Evolutionary conservation across 176 grass and related monocot genomes (phyloP).

Genomic region (Stipa capillata): DNA sequence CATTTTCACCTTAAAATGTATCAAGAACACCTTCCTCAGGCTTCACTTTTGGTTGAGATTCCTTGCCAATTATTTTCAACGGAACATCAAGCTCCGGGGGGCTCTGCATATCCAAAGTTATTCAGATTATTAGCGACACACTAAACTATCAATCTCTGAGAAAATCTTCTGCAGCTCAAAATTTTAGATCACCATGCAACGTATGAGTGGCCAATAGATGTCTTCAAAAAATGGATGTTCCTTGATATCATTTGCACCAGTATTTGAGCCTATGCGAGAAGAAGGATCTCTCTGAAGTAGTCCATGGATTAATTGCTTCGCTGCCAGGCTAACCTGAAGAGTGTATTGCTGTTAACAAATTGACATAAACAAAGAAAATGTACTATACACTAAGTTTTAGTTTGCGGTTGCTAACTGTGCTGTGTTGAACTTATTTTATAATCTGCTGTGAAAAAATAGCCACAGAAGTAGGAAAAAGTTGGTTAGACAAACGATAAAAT

Average conservation of each 20-base stretch:
- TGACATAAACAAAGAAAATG: neutral
- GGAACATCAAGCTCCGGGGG: conserved; percentile 77
- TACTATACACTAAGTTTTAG: neutral
- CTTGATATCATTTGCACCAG: conserved; percentile 94
- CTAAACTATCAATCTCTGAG: neutral
- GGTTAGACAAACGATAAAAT: too few relatives aligned
- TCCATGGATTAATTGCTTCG: conserved; percentile 79
- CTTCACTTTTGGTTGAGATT: conserved; percentile 41
- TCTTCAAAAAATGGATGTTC: conserved; percentile 76
- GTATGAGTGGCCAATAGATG: conserved; percentile 90
- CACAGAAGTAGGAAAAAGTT: too few relatives aligned
- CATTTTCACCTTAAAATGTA: conserved; percentile 52
- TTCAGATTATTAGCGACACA: neutral
- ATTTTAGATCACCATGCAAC: conserved; percentile 76
- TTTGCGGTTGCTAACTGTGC: too few relatives aligned
- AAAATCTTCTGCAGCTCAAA: conserved; percentile 14
- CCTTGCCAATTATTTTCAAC: conserved; percentile 53
- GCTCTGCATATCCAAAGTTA: conserved; percentile 45
- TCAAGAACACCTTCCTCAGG: conserved; percentile 47
- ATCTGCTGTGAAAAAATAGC: too few relatives aligned
- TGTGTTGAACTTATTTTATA: too few relatives aligned
- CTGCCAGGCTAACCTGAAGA: conserved; percentile 74
- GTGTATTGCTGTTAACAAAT: neutral
- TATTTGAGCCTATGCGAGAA: conserved; percentile 64
- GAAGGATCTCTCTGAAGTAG: conserved; percentile 84